These are phyloP conservation scores for Noccaea caerulescens DNA, from an alignment of 345 rosid species.

Conservation along the genomic window DNA sequence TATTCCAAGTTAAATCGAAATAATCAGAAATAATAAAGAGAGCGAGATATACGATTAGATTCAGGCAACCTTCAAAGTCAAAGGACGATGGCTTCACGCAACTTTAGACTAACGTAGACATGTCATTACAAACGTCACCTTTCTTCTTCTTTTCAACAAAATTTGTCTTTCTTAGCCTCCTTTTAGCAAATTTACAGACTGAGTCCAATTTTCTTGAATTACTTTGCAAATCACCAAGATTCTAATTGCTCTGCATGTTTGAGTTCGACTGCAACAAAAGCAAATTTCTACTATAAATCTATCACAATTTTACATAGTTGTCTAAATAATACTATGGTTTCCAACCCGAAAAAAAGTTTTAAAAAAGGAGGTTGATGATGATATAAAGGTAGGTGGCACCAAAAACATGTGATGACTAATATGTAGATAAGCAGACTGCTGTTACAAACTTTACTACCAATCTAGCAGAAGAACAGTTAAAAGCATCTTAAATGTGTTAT, in stretches of 20 bases:
- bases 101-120: conserved; percentile 1
- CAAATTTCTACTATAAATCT: no score
- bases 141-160: neutral
- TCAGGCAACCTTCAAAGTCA: conserved; percentile 27
- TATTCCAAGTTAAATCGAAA: neutral
- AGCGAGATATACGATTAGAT: conserved; percentile 2
- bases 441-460: neutral
- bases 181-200: neutral
- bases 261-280: no score
- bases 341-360: no score
- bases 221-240: neutral
- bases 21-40: neutral
- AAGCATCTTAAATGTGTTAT: neutral
- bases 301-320: no score
- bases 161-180: neutral
- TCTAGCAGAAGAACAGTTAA: neutral
- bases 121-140: conserved; percentile 44
- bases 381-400: conserved; percentile 40
- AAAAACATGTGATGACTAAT: conserved; percentile 38
- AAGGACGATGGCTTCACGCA: conserved; percentile 35
- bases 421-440: conserved; percentile 12
- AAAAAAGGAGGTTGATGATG: conserved; percentile 13
- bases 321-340: no score
- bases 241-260: neutral
- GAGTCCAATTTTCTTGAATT: neutral